These are phyloP conservation scores for Triglochin maritima DNA, from an alignment of 106 monocot species.

Conservation along the genomic window DNA sequence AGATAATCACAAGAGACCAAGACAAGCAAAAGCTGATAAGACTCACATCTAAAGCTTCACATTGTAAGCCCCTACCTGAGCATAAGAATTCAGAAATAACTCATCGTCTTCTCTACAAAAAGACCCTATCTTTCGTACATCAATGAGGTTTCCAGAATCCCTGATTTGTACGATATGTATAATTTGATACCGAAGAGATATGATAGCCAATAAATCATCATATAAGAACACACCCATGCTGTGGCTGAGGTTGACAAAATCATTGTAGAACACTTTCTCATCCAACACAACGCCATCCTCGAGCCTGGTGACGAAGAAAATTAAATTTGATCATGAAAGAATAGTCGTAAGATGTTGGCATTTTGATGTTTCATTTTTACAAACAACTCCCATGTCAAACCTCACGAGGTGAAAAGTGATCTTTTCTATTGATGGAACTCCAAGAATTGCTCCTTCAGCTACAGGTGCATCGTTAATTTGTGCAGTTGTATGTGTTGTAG, in stretches of 20 bases:
- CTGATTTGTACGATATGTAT: constrained; percentile 90
- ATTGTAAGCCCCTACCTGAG: constrained; percentile 27
- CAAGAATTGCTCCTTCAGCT: constrained; percentile 60
- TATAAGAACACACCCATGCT: constrained; percentile 85
- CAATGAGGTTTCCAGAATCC: constrained; percentile 85
- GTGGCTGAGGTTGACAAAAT: constrained; percentile 70
- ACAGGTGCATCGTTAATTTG: constrained; percentile 49
- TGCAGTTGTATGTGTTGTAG: constrained; percentile 59
- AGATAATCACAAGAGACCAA: too few species aligned
- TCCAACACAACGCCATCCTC: constrained; percentile 85
- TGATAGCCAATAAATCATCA: constrained; percentile 82
- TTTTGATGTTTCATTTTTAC: neutral
- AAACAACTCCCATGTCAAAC: constrained; percentile 29
- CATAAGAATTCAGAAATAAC: constrained; percentile 73
- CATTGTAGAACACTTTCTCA: constrained; percentile 79
- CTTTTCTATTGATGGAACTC: constrained; percentile 91
- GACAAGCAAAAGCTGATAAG: too few species aligned
- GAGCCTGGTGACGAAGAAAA: constrained; percentile 30
- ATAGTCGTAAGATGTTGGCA: neutral
- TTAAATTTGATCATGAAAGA: neutral
- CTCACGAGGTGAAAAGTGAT: constrained; percentile 97
- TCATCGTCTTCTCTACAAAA: constrained; percentile 96
- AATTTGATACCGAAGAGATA: constrained; percentile 80
- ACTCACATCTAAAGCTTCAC: too few species aligned
- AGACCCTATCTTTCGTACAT: constrained; percentile 60